Percentiles rank a stretch among this genome's conserved stretches.
Evolutionary conservation across 2,329 filamentous ascomycete genomes (phyloP).

Genomic region (Colletotrichum chrysophilum): DNA sequence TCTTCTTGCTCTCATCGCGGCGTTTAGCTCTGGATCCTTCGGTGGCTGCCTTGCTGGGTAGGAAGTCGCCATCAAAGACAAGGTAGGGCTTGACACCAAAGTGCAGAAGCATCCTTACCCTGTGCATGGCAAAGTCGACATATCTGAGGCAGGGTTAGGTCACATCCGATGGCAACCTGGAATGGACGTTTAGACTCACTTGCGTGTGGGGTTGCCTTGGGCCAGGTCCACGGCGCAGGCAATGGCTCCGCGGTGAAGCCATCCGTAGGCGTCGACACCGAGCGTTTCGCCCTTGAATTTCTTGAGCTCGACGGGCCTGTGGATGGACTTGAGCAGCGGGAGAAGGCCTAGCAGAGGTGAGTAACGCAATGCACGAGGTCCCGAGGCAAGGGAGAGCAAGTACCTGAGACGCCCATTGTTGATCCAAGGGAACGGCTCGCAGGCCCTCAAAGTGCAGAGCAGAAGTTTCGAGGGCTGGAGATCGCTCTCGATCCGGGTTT

Average conservation of each 20-base stretch:
- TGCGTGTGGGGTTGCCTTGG: slow-evolving; percentile 84
- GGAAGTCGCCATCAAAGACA: slow-evolving; percentile 93
- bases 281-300: slow-evolving; percentile 87
- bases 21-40: slow-evolving; percentile 78
- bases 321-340: slow-evolving; percentile 93
- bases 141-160: slow-evolving; percentile 59
- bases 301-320: slow-evolving; percentile 85
- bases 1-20: slow-evolving; percentile 76
- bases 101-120: slow-evolving; percentile 91
- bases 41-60: slow-evolving; percentile 91
- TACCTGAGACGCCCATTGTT: slow-evolving; percentile 26
- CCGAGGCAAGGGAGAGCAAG: slow-evolving; percentile 9
- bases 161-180: not conserved
- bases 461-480: not conserved
- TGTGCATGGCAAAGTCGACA: slow-evolving; percentile 87
- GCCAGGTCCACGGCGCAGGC: slow-evolving; percentile 91
- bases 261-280: slow-evolving; percentile 97
- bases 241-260: slow-evolving; percentile 93
- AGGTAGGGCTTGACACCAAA: slow-evolving; percentile 95
- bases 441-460: not conserved
- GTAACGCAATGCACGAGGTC: not conserved
- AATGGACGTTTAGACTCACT: slow-evolving; percentile 58
- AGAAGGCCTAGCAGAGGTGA: slow-evolving; percentile 73
- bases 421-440: slow-evolving; percentile 1
- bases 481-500: not conserved